Base-by-base conservation (phyloP, 2,329 filamentous ascomycete genomes). In the Orbilia oligospora region DNA sequence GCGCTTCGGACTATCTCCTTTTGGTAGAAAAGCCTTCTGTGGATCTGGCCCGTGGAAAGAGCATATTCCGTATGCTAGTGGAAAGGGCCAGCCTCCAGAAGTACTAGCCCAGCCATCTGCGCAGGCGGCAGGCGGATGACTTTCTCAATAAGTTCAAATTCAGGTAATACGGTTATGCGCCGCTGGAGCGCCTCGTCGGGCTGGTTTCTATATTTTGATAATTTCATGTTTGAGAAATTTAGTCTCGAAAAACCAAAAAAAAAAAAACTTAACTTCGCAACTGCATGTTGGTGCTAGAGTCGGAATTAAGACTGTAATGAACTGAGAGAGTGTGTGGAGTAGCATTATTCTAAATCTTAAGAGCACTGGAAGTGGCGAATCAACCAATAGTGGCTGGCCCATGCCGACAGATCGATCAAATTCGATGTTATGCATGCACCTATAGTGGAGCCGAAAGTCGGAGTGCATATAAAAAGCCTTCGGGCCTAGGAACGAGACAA, bases 101-200 rank as follows among this genome's bases (percentile, higher is more conserved):
- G 51, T 14, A 55, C 53, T 58, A 58, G 53, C 53, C 30, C 53
- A 22, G 33, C 30, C 53, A 58, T 22, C 53, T 58, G 53, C 33
- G 53, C 36, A 61, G 56, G 36, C 56, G 10, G 56, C 56, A 41
- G 33, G 56, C 56, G 56, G 56, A 61, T 44, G 56, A 41, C 36
- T 61, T 41, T n/a, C 36, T 41, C 18, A 44, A 61, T 27, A 44
- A 24, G 36, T 24, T 61, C 20, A 44, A 44, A 61, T 44, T 24
- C 56, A 44, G 14, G 33, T 61, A n/a, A 44, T 30, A 44, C 14
- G 56, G 36, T 9, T 58, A 38, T 58, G 53, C 53, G 56, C 53
- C 33, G 30, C 53, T 41, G n/a, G 53, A 41, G 53, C 53, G n/a
- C 53, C 53, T 44, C 36, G 36, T 27, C 56, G 20, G 56, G 56